Conservation (phyloP, 371 early-diverging fungal genomes). For the Funneliformis caledonium region DNA sequence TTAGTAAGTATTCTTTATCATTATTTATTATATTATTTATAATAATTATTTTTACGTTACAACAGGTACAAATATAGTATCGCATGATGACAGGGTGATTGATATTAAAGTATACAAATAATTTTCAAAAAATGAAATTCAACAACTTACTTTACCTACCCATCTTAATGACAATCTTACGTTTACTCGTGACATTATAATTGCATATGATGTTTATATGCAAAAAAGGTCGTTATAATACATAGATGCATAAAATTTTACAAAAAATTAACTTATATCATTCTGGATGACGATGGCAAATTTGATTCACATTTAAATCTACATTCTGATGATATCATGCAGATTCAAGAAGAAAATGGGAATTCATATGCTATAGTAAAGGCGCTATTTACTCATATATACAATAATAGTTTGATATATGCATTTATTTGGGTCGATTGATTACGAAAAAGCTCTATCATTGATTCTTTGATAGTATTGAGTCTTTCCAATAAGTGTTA, state of each 20-base stretch:
- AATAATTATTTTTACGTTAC: background rate
- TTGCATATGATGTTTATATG: constrained; percentile 20
- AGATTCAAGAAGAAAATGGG: background rate
- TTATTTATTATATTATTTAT: too few relatives aligned
- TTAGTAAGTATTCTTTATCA: background rate
- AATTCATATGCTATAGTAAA: background rate
- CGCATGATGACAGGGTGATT: background rate
- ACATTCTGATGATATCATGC: constrained; percentile 2
- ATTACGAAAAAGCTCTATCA: background rate
- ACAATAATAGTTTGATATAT: background rate
- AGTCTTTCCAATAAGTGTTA: background rate
- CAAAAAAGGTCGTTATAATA: background rate
- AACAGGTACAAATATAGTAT: background rate
- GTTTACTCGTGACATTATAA: background rate
- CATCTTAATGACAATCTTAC: background rate
- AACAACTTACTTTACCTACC: background rate
- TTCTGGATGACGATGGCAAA: background rate
- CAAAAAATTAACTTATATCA: background rate
- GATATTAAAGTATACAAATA: background rate
- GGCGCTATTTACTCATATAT: background rate
- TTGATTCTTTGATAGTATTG: background rate
- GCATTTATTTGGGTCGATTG: background rate
- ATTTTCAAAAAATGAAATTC: background rate
- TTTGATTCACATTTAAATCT: background rate
- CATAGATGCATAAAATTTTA: background rate